Evolutionary conservation across 2,329 filamentous ascomycete species (phyloP), one percentile per base, ranked within the genome.

Genomic region (Fusarium pseudocircinatum): DNA sequence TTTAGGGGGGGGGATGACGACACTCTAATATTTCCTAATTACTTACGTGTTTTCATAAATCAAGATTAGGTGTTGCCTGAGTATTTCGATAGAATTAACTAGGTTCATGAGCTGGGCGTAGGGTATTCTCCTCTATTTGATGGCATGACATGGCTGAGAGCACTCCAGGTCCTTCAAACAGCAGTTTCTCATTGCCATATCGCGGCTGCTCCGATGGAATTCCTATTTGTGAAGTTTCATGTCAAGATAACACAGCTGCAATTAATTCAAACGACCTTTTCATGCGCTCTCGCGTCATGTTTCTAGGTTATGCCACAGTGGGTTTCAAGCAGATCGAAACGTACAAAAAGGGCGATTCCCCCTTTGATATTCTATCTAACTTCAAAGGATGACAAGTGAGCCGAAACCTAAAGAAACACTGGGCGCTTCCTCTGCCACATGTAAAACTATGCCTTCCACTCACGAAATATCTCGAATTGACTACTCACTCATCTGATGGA

Each of bases 241-340:
- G 8, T 6, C 26, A 9, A 40, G 34, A 39, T 16, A 22, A 22
- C 24, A n/a, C 34, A 14, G 26, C 32, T 30, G 12, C 15, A 10
- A 9, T 22, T 15, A 22, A 36, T 28, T 16, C 20, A 30, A 36
- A 47, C 26, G 12, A 16, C 22, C 6, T 39, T 61, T 28, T 26
- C 20, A 22, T 37, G 39, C 15, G 18, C 32, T 44, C 7, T 42
- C n/a, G 47, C 67, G 67, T 78, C 77, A 77, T 78, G 74, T 49
- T 76, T 74, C 40, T 26, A 34, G 61, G 74, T 78, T 78, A 78
- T 75, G 70, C 49, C 24, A 32, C 16, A 22, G 50, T 24, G 28
- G 39, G 18, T 42, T 52, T 40, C 16, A 42, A 30, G 42, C 20
- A 15, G 24, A 22, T 15, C 40, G n/a, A 15, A 14, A 30, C 42